Evolutionary conservation across 148 eudicot genomes (phyloP).

Genomic region (Camellia lanceoleosa): DNA sequence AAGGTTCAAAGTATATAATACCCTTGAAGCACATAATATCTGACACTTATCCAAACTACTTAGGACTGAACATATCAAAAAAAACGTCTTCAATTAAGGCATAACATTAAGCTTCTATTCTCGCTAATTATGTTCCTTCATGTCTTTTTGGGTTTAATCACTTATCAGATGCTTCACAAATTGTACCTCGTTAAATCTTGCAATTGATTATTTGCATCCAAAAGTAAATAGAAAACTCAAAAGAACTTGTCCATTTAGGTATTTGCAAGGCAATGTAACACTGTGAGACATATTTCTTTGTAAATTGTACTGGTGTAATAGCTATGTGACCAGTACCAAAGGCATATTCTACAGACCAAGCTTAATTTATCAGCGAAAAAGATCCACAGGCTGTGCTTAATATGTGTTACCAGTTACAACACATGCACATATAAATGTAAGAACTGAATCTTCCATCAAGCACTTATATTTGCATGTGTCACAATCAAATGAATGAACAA

Average conservation of each 20-base stretch:
- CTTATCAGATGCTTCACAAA: not conserved
- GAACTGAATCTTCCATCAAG: not conserved
- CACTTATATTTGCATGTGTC: not conserved
- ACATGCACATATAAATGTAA: not conserved
- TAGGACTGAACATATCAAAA: not conserved
- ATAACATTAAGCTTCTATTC: not conserved
- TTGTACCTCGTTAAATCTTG: not conserved
- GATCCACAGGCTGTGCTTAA: not conserved
- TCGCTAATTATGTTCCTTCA: not conserved
- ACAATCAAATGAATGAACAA: slow-evolving; percentile 8
- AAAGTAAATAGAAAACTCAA: not conserved
- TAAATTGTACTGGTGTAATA: not conserved
- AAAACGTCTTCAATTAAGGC: not conserved
- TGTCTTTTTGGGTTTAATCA: no score
- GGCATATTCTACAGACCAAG: not conserved
- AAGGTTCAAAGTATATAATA: no score
- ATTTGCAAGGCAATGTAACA: not conserved
- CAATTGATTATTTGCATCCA: not conserved
- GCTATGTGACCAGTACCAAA: not conserved
- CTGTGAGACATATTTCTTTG: not conserved
- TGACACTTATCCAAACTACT: not conserved
- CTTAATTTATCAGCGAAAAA: not conserved
- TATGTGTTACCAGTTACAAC: not conserved
- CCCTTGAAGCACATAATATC: no score
- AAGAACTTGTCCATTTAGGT: not conserved